A percentile compares a stretch with the other conserved stretches of the same genome.
These are phyloP conservation scores for Aleurites moluccanus DNA, from an alignment of 441 rosid species.

Conservation along the genomic window DNA sequence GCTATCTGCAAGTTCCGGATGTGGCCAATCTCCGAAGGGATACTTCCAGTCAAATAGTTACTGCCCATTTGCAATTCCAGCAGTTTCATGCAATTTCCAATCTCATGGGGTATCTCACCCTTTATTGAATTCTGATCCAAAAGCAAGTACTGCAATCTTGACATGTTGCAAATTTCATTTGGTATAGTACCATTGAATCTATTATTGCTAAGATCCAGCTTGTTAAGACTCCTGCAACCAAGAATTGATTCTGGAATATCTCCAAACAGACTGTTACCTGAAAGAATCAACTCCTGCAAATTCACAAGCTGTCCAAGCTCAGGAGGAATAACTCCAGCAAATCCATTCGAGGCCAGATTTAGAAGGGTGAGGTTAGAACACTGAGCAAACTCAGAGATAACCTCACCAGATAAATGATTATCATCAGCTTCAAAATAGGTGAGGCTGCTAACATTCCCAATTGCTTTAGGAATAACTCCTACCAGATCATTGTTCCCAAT, in stretches of 20 bases:
- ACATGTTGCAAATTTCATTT: slow-evolving; percentile 63
- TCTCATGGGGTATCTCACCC: slow-evolving; percentile 90
- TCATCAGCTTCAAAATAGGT: slow-evolving; percentile 87
- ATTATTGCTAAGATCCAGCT: slow-evolving; percentile 83
- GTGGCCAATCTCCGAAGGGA: slow-evolving; percentile 84
- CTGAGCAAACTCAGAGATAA: slow-evolving; percentile 64
- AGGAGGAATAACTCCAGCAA: slow-evolving; percentile 64
- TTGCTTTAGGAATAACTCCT: slow-evolving; percentile 69
- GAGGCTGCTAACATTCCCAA: slow-evolving; percentile 74
- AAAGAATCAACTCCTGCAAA: slow-evolving; percentile 90
- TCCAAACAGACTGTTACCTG: slow-evolving; percentile 72
- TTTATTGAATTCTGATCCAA: slow-evolving; percentile 71
- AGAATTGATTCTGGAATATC: slow-evolving; percentile 74
- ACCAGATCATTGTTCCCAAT: slow-evolving; percentile 81
- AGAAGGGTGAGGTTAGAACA: slow-evolving; percentile 86
- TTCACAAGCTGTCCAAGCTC: slow-evolving; percentile 69
- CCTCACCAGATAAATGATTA: slow-evolving; percentile 81
- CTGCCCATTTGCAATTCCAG: slow-evolving; percentile 74
- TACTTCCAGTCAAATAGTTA: slow-evolving; percentile 80
- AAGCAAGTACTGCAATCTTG: slow-evolving; percentile 83
- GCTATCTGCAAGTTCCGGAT: slow-evolving; percentile 89
- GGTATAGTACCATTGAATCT: slow-evolving; percentile 82
- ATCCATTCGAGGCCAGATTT: slow-evolving; percentile 81
- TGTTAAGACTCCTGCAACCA: slow-evolving; percentile 81
- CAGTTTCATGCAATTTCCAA: slow-evolving; percentile 83